Base-by-base conservation (phyloP, 139 green algal genomes). In the Zygnema circumcarinatum region DNA sequence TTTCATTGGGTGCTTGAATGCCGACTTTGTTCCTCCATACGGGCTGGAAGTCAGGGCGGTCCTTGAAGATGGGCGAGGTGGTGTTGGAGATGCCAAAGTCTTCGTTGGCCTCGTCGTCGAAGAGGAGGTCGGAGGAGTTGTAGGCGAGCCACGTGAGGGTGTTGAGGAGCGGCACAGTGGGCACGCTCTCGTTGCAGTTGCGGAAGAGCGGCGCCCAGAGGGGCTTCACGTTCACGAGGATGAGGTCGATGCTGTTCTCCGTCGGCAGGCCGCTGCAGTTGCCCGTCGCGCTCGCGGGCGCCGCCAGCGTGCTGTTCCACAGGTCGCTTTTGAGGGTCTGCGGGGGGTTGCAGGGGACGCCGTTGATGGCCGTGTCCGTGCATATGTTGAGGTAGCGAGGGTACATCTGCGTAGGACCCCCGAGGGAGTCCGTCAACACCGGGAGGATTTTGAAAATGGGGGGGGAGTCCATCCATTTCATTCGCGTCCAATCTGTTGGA, bases 261-360 rank as follows among this genome's bases (percentile, higher is more conserved):
- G 76, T 73, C 33, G 76, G 76, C 22, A 84, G 36, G 21, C 76
- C 76, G 39, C 76, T 84, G 76, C 76, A 84, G 35, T 84, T 84
- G 38, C 35, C 76, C 3, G 76, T 84, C 36, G 32, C 22, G 22
- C 33, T 75, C 7, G 76, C 38, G 39, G 67, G 67, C 33, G 69
- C 69, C 11, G 33, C 36, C 69, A 78, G 16, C 7, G 33, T 25
- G 33, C 35, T 40, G 16, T 40, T 40, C 47, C 47, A 62, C 47
- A 16, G 47, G 31, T 81, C 47, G 11, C 33, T 32, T n/a, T 47
- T 52, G 29, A 76, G 22, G 39, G 38, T 84, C 7, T 22, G 35
- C 16, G 0, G 0, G 2, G 76, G 35, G 39, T 84, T 84, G 39
- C 76, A 84, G 38, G 67, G 67, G 39, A 84, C 38, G 20, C 76